phyloP scores from a whole-genome alignment of 1,139 yeast genomes.

The Pichia terricola region DNA sequence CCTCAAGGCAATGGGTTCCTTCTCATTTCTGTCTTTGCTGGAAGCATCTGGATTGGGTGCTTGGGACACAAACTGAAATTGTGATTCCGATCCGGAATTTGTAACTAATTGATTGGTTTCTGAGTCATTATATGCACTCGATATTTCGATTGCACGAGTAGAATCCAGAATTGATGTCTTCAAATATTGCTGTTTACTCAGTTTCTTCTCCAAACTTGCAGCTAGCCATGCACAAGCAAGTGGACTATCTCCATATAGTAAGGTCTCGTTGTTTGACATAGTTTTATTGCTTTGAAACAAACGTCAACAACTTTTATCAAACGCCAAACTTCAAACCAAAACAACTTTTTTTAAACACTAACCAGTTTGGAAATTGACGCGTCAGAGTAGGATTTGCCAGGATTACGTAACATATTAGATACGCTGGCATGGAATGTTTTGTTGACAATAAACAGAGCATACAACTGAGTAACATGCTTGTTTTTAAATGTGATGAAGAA shows the following conservation, averaged over 20 bases:
- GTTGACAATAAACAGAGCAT: too few species aligned
- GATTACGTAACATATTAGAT: too few species aligned
- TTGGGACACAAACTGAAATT: constrained; percentile 7
- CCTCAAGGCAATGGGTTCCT: constrained; percentile 62
- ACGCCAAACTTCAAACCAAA: too few species aligned
- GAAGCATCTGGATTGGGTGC: not conserved
- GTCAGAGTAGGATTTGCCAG: too few species aligned
- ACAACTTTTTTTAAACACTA: too few species aligned
- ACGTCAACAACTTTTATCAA: not conserved
- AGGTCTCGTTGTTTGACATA: constrained; percentile 16
- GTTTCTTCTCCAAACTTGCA: constrained; percentile 74
- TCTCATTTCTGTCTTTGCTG: constrained; percentile 4
- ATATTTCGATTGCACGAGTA: constrained; percentile 39
- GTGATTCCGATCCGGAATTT: constrained; percentile 1
- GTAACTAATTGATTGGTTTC: not conserved
- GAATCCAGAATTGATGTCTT: constrained; percentile 66
- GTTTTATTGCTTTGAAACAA: not conserved
- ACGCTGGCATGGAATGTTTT: too few species aligned
- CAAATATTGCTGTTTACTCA: constrained; percentile 67
- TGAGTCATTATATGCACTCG: constrained; percentile 4
- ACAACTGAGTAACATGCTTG: too few species aligned
- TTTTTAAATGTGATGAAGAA: too few species aligned
- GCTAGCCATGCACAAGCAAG: constrained; percentile 92
- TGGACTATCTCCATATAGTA: constrained; percentile 65
- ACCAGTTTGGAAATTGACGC: too few species aligned